Conservation (phyloP, 768 basidiomycete species). For the Thelephora ganbajun region DNA sequence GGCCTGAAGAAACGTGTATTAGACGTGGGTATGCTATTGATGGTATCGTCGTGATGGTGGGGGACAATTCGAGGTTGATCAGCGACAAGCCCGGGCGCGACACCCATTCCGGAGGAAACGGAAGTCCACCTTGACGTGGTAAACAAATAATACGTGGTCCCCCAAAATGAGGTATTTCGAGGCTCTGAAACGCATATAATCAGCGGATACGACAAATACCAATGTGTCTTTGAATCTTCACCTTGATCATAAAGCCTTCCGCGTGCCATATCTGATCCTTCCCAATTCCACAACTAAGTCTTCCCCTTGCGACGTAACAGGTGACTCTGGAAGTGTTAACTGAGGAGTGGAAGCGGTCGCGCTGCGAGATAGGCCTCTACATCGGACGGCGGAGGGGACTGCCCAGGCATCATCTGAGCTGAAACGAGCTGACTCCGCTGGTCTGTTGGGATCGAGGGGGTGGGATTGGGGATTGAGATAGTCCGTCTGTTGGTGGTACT, state of each 20-base stretch:
- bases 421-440: slow-evolving; percentile 4
- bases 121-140: slow-evolving; percentile 4
- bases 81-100: not conserved
- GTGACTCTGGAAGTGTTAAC: slow-evolving; percentile 3
- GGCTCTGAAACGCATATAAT: slow-evolving; percentile 32
- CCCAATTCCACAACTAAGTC: slow-evolving; percentile 61
- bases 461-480: slow-evolving; percentile 22
- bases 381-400: slow-evolving; percentile 58
- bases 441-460: slow-evolving; percentile 50
- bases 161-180: slow-evolving; percentile 81
- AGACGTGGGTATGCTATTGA: not conserved
- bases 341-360: no score
- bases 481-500: no score
- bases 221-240: slow-evolving; percentile 10
- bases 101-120: not conserved
- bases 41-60: not conserved
- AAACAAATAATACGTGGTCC: slow-evolving; percentile 17
- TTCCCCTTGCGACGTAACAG: slow-evolving; percentile 8
- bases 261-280: slow-evolving; percentile 73
- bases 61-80: not conserved
- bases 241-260: slow-evolving; percentile 84
- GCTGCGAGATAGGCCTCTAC: slow-evolving; percentile 44
- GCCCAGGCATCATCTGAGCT: slow-evolving; percentile 36
- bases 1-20: slow-evolving; percentile 3
- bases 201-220: not conserved